A percentile compares a stretch with the other conserved stretches of the same genome.
Conservation (phyloP, 2,329 filamentous ascomycete genomes). For the Cadophora gregata region DNA sequence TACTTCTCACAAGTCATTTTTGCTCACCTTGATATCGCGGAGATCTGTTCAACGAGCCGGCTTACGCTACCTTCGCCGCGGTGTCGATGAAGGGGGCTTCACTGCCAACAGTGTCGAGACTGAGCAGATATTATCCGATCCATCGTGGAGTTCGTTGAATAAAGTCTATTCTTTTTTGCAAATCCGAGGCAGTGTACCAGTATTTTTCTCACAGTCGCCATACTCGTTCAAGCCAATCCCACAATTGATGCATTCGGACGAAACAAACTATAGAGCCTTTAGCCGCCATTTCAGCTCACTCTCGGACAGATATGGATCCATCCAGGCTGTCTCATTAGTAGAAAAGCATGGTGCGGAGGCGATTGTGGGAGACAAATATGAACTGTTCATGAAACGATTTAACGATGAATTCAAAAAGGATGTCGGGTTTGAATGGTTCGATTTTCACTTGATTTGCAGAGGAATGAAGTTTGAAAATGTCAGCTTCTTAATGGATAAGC, state of each 20-base stretch:
- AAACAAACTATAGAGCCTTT: slow-evolving; percentile 80
- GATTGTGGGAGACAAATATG: slow-evolving; percentile 78
- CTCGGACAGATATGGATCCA: slow-evolving; percentile 70
- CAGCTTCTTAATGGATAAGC: slow-evolving; percentile 72
- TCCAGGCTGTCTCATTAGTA: slow-evolving; percentile 84
- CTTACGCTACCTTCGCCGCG: slow-evolving; percentile 85
- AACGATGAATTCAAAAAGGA: slow-evolving; percentile 64
- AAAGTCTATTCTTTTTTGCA: slow-evolving; percentile 86
- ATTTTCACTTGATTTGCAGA: slow-evolving; percentile 90
- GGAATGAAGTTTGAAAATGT: slow-evolving; percentile 99
- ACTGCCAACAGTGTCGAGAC: slow-evolving; percentile 93
- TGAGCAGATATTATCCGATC: slow-evolving; percentile 85
- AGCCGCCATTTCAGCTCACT: slow-evolving; percentile 79
- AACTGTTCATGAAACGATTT: slow-evolving; percentile 68
- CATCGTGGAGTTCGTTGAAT: slow-evolving; percentile 64
- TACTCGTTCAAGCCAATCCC: slow-evolving; percentile 92
- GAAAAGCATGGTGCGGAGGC: slow-evolving; percentile 87
- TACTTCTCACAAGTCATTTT: slow-evolving; percentile 40
- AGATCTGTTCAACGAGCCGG: slow-evolving; percentile 86
- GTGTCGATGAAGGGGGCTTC: slow-evolving; percentile 87
- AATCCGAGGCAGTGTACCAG: slow-evolving; percentile 85
- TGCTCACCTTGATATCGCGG: slow-evolving; percentile 91
- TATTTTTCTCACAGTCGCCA: slow-evolving; percentile 94
- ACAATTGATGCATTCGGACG: slow-evolving; percentile 78
- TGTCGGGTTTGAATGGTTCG: slow-evolving; percentile 91